Conservation (phyloP, 2,329 filamentous ascomycete species). For the Dactylellina cionopaga region DNA sequence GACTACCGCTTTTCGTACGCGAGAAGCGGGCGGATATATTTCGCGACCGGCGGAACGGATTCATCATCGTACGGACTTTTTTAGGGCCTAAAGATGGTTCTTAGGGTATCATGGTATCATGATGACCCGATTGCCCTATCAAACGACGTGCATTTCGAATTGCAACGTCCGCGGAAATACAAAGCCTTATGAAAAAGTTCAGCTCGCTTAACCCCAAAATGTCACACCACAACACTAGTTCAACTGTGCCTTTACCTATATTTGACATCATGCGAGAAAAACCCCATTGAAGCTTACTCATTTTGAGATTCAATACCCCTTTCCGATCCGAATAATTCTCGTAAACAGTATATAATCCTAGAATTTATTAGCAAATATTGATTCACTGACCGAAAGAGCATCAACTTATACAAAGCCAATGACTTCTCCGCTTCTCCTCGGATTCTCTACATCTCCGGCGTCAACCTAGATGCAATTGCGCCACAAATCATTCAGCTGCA, state of each 20-base stretch:
- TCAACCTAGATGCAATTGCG: too few species aligned
- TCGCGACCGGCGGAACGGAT: too few species aligned
- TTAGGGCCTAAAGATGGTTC: neutral
- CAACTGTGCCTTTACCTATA: neutral
- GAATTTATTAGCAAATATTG: slow-evolving; percentile 44
- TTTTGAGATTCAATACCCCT: neutral
- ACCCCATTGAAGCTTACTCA: slow-evolving; percentile 21
- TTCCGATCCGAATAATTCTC: slow-evolving; percentile 34
- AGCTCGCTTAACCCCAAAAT: slow-evolving; percentile 14
- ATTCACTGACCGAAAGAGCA: neutral
- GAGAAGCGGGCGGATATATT: too few species aligned
- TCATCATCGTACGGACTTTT: too few species aligned
- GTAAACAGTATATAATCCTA: slow-evolving; percentile 24
- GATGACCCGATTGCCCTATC: slow-evolving; percentile 2
- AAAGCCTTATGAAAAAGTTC: neutral
- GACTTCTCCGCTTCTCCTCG: slow-evolving; percentile 47
- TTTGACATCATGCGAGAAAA: slow-evolving; percentile 30
- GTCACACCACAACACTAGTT: slow-evolving; percentile 46
- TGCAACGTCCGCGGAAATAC: slow-evolving; percentile 37
- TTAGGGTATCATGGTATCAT: neutral
- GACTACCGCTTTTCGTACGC: too few species aligned
- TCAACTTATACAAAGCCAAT: neutral
- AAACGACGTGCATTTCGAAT: slow-evolving; percentile 19
- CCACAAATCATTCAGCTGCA: too few species aligned
- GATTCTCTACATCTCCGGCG: too few species aligned